phyloP scores from a whole-genome alignment of 2,329 filamentous ascomycete genomes.

The Chrysoporthe puriensis region DNA sequence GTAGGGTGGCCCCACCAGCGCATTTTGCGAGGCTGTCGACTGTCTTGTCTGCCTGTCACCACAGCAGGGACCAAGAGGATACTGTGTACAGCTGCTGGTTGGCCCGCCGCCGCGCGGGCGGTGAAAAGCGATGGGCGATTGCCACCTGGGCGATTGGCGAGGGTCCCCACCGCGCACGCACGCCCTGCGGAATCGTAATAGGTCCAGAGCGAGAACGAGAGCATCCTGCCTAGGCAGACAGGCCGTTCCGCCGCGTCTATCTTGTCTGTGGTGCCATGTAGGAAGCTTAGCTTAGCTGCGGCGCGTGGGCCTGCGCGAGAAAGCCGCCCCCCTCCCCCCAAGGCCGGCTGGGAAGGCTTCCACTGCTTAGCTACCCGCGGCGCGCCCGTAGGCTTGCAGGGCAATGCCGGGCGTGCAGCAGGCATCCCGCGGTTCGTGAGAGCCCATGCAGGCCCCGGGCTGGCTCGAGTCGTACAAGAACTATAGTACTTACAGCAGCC shows the following conservation, averaged over 20 bases:
- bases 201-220: too few species aligned
- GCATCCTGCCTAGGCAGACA: too few species aligned
- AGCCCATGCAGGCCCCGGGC: neutral
- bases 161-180: conserved; percentile 16
- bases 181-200: neutral
- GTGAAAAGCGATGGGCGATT: conserved; percentile 14
- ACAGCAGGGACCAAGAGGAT: too few species aligned
- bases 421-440: conserved; percentile 10
- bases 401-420: conserved; percentile 3
- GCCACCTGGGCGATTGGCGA: conserved; percentile 9
- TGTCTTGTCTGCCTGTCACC: neutral
- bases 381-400: conserved; percentile 1
- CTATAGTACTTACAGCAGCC: too few species aligned
- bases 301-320: too few species aligned
- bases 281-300: too few species aligned
- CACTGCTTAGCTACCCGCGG: neutral
- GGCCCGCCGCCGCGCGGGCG: conserved; percentile 16
- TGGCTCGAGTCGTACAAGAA: neutral
- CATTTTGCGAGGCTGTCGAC: conserved; percentile 23
- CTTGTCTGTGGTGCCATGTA: too few species aligned
- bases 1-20: conserved; percentile 10
- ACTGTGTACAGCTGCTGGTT: neutral
- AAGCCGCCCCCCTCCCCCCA: too few species aligned
- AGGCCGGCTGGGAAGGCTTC: too few species aligned
- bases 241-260: too few species aligned